A percentile compares a stretch with the other conserved stretches of the same genome.
Evolutionary conservation across 805 yeast species (phyloP).

Genomic region (Starmerella bombicola): DNA sequence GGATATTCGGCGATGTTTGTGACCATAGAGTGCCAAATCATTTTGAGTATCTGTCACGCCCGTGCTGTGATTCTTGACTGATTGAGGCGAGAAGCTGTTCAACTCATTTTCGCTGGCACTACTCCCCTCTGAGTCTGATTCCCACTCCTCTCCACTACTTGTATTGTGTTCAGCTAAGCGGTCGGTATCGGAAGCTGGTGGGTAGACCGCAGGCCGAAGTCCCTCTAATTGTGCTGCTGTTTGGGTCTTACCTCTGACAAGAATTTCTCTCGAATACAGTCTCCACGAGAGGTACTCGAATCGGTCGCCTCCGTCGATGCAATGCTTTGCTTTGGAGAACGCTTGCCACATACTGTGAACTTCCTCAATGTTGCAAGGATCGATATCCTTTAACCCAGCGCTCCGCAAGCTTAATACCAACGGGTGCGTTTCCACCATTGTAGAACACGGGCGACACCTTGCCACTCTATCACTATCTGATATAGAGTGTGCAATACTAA

Average conservation of each 20-base stretch:
- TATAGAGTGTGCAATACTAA: too few species aligned
- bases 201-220: too few species aligned
- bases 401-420: slow-evolving; percentile 19
- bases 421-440: slow-evolving; percentile 17
- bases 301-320: slow-evolving; percentile 21
- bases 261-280: slow-evolving; percentile 20
- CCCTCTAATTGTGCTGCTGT: too few species aligned
- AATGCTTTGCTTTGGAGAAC: slow-evolving; percentile 20
- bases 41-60: too few species aligned
- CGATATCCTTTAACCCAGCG: slow-evolving; percentile 20
- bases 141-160: slow-evolving; percentile 2
- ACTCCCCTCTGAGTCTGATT: not conserved
- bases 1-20: slow-evolving; percentile 8
- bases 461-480: too few species aligned
- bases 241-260: slow-evolving; percentile 1
- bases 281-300: slow-evolving; percentile 23
- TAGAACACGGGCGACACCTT: too few species aligned
- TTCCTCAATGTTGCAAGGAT: slow-evolving; percentile 21
- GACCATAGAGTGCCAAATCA: too few species aligned
- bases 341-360: slow-evolving; percentile 23
- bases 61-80: too few species aligned
- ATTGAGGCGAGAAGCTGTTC: too few species aligned
- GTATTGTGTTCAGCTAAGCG: too few species aligned
- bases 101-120: not conserved
- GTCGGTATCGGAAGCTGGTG: too few species aligned